These are phyloP conservation scores for Rhizophora apiculata DNA, from an alignment of 345 rosid species.

Conservation along the genomic window DNA sequence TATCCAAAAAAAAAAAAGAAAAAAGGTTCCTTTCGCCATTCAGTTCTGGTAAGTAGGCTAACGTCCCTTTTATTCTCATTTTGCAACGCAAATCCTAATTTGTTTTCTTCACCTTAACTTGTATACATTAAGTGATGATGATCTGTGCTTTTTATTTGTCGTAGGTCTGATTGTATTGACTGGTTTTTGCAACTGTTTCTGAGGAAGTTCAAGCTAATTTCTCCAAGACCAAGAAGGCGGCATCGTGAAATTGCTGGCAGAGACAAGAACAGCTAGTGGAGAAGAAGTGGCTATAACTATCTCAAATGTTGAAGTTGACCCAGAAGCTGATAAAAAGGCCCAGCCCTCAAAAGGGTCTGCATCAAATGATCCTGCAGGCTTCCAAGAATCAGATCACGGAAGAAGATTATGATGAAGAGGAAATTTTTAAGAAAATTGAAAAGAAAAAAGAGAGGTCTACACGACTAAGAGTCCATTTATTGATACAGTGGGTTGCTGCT, in stretches of 20 bases:
- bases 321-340: background rate
- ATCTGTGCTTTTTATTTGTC: too few species aligned
- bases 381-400: slow-evolving; percentile 34
- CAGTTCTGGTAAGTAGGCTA: too few species aligned
- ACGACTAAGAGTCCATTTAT: slow-evolving; percentile 27
- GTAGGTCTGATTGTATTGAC: too few species aligned
- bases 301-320: slow-evolving; percentile 28
- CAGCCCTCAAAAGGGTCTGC: slow-evolving; percentile 24
- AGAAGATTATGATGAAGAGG: slow-evolving; percentile 19
- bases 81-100: too few species aligned
- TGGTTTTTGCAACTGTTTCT: background rate
- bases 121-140: too few species aligned
- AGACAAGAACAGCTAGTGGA: too few species aligned
- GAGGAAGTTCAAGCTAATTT: background rate
- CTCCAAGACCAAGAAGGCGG: background rate
- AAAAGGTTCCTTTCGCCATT: too few species aligned
- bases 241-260: too few species aligned
- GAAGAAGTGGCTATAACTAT: slow-evolving; percentile 42
- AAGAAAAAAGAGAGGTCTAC: slow-evolving; percentile 34
- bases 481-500: slow-evolving; percentile 44
- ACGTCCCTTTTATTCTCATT: too few species aligned
- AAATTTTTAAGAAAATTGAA: slow-evolving; percentile 45
- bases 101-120: too few species aligned
- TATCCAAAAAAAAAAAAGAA: too few species aligned
- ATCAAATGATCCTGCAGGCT: slow-evolving; percentile 12